Percentiles rank a stretch among this genome's conserved stretches.
Conservation (phyloP, 768 basidiomycete species). For the Artomyces pyxidatus region DNA sequence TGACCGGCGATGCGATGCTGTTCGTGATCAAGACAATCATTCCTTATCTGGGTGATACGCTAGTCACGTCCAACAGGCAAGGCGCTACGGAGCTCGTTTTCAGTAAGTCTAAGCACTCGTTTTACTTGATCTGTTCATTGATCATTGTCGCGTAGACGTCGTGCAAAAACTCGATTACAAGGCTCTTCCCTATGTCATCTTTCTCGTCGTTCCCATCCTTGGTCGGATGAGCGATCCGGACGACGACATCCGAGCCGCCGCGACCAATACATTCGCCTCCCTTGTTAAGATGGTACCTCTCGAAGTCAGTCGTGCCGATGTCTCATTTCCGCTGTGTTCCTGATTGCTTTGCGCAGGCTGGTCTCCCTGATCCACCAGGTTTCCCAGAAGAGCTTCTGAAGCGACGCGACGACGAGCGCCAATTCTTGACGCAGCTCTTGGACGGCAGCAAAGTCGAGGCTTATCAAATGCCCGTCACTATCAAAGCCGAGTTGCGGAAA, state of each 20-base stretch:
- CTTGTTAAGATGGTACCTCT: constrained; percentile 98
- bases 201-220: constrained; percentile 91
- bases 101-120: constrained; percentile 47
- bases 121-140: constrained; percentile 1
- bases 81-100: constrained; percentile 87
- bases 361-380: constrained; percentile 90
- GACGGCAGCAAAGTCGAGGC: constrained; percentile 93
- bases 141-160: constrained; percentile 53
- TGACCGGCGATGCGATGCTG: constrained; percentile 81
- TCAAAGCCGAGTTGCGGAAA: constrained; percentile 92
- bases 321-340: background rate
- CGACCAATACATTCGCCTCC: constrained; percentile 96
- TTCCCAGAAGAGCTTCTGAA: constrained; percentile 85
- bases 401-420: constrained; percentile 79
- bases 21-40: constrained; percentile 82
- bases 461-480: constrained; percentile 75
- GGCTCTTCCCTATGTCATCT: constrained; percentile 92
- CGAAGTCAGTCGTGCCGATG: constrained; percentile 50
- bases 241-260: constrained; percentile 83
- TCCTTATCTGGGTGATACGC: constrained; percentile 74
- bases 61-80: constrained; percentile 68
- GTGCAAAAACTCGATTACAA: constrained; percentile 89
- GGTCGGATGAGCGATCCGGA: constrained; percentile 96
- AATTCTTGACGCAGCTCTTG: constrained; percentile 87
- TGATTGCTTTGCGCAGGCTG: constrained; percentile 48